Evolutionary conservation across 805 yeast species (phyloP), one percentile per base, ranked within the genome.

Genomic region (Jamesozyma rosinii): DNA sequence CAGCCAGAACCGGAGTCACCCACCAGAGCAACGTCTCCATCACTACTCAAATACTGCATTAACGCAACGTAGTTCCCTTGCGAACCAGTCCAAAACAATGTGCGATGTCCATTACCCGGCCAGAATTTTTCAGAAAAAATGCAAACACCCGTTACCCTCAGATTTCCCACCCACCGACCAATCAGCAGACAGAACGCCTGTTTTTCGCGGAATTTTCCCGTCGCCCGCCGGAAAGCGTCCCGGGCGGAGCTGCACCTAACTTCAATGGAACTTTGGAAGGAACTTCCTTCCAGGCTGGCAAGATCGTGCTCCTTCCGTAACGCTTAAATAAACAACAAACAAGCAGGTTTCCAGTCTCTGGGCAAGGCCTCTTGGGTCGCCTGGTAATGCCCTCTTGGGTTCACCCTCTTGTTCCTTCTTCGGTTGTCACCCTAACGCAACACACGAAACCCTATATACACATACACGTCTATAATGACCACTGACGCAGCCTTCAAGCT

Each of bases 401-500:
- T 8, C 18, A 29, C 6, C 11, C 10, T 24, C 29, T 24, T 14
- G 22, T 24, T 26, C 39, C 15, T 32, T 26, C 26, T 22, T 35
- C 18, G 22, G 6, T 11, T 8, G 29, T 24, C 11, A 24, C 6
- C 29, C 29, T 24, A 24, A 24, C 29, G 11, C 11, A 24, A 24
- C 11, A 24, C 10, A 24, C 11, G 6, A 24, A 24, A 24, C 29
- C 29, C 29, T 24, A 24, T n/a, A n/a, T 24, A 24, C 29, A 11
- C 29, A 27, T 22, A 29, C 43, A 35, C 39, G 39, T 35, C 35
- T 40, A 35, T 14, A 14, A 57, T 58, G 62, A 57, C 58, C 17
- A 44, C 56, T n/a, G 64, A 60, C 38, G 61, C 64, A 36, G 50
- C 64, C 40, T 45, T 52, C 26, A 66, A 64, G 44, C 51, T 65